phyloP scores from a whole-genome alignment of 2,329 filamentous ascomycete species.

The Verticillium nubilum region DNA sequence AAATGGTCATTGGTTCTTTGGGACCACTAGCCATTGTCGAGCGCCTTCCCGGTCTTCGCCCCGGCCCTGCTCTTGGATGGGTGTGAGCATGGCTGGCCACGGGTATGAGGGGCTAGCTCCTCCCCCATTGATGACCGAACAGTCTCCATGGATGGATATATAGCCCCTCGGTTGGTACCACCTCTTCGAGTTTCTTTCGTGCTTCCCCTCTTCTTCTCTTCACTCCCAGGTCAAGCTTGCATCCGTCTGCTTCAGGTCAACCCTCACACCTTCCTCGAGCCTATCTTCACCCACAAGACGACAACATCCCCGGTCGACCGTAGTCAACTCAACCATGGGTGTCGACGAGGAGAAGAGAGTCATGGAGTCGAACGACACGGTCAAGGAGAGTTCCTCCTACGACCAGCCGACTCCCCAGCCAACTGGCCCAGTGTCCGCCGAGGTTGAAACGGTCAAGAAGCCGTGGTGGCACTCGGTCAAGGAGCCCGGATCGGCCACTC shows the following conservation, averaged over 20 bases:
- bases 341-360: conserved; percentile 7
- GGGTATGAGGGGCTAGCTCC: neutral
- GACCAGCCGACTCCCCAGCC: conserved; percentile 7
- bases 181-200: neutral
- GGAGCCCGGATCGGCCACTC: conserved; percentile 37
- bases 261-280: neutral
- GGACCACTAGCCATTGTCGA: neutral
- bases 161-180: neutral
- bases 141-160: neutral
- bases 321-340: neutral
- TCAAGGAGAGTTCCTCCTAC: conserved; percentile 13
- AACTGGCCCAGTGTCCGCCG: conserved; percentile 1
- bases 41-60: neutral
- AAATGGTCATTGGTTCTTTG: neutral
- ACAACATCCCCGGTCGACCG: neutral
- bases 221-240: neutral
- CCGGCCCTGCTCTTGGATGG: neutral
- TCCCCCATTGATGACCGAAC: neutral
- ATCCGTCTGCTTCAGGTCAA: neutral
- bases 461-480: conserved; percentile 30
- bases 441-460: conserved; percentile 18
- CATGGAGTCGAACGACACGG: conserved; percentile 6
- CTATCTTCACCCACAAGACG: neutral
- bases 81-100: neutral
- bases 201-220: neutral